phyloP scores from a whole-genome alignment of 2,329 filamentous ascomycete species.

The Seiridium unicorne region DNA sequence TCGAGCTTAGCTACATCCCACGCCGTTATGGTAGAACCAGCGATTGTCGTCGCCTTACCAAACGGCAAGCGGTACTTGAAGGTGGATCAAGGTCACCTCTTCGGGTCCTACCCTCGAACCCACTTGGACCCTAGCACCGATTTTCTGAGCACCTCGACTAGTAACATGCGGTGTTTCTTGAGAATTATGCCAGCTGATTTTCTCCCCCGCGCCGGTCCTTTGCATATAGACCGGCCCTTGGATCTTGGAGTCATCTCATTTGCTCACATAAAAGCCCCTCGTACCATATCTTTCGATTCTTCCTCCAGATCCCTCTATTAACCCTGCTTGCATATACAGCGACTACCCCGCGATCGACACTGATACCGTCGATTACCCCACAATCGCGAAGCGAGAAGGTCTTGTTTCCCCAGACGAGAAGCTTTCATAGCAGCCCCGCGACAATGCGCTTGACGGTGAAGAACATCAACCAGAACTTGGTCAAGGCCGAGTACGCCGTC shows the following conservation, averaged over 20 bases:
- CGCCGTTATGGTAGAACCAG: background rate
- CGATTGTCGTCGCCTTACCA: background rate
- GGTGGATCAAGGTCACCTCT: background rate
- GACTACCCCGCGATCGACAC: constrained; percentile 5
- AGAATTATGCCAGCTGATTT: background rate
- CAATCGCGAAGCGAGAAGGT: constrained; percentile 1
- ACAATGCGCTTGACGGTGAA: constrained; percentile 60
- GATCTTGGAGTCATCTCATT: background rate
- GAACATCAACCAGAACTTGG: constrained; percentile 91
- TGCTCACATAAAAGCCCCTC: background rate
- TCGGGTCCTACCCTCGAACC: constrained; percentile 4
- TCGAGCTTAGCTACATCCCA: background rate
- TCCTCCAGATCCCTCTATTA: background rate
- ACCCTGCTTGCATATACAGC: background rate
- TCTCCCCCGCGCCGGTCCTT: background rate
- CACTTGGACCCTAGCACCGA: constrained; percentile 1
- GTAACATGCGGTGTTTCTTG: constrained; percentile 3
- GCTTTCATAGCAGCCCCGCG: constrained; percentile 3
- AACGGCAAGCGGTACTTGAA: background rate
- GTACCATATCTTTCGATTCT: background rate
- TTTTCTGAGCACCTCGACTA: constrained; percentile 4
- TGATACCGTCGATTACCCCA: background rate
- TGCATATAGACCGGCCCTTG: background rate
- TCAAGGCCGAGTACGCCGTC: constrained; percentile 90
- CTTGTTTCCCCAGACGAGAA: background rate